A percentile compares a stretch with the other conserved stretches of the same genome.
phyloP scores from a whole-genome alignment of 2,329 filamentous ascomycete genomes.

The Penicillium sp. region DNA sequence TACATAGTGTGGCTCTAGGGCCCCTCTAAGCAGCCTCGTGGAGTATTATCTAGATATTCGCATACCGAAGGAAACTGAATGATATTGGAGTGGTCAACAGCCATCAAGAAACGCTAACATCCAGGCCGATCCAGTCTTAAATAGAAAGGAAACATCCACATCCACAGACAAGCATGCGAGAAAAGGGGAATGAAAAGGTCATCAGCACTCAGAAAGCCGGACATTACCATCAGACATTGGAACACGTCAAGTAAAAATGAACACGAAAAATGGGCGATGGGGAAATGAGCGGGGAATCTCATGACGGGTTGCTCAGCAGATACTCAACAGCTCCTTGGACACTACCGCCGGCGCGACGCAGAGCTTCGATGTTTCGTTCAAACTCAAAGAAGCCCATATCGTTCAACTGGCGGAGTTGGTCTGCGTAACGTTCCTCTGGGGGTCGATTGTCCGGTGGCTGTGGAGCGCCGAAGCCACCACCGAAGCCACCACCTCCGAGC shows the following conservation, averaged over 20 bases:
- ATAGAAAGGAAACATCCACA: slow-evolving; percentile 1
- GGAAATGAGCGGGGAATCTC: not conserved
- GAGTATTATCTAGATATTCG: not conserved
- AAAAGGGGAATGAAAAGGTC: slow-evolving; percentile 8
- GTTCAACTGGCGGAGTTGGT: slow-evolving; percentile 88
- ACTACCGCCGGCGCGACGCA: slow-evolving; percentile 85
- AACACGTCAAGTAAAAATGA: slow-evolving; percentile 4
- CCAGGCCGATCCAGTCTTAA: slow-evolving; percentile 1
- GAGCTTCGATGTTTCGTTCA: slow-evolving; percentile 82
- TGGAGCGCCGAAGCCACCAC: slow-evolving; percentile 43
- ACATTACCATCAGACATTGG: slow-evolving; percentile 10
- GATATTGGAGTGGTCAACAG: slow-evolving; percentile 1
- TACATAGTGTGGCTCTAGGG: not conserved
- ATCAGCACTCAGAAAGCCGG: slow-evolving; percentile 5
- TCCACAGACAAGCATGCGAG: slow-evolving; percentile 2
- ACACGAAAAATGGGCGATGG: not conserved
- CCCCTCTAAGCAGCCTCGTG: not conserved
- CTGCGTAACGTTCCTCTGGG: slow-evolving; percentile 88
- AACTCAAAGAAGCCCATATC: slow-evolving; percentile 99
- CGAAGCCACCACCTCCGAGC: slow-evolving; percentile 52
- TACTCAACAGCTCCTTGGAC: slow-evolving; percentile 71
- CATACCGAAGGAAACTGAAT: not conserved
- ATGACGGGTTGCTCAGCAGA: slow-evolving; percentile 37
- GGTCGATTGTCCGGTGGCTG: slow-evolving; percentile 76
- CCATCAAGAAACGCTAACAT: slow-evolving; percentile 2